These are phyloP conservation scores for Phytophthora sp. DNA, from an alignment of 352 stramenopile genomes.

Conservation along the genomic window DNA sequence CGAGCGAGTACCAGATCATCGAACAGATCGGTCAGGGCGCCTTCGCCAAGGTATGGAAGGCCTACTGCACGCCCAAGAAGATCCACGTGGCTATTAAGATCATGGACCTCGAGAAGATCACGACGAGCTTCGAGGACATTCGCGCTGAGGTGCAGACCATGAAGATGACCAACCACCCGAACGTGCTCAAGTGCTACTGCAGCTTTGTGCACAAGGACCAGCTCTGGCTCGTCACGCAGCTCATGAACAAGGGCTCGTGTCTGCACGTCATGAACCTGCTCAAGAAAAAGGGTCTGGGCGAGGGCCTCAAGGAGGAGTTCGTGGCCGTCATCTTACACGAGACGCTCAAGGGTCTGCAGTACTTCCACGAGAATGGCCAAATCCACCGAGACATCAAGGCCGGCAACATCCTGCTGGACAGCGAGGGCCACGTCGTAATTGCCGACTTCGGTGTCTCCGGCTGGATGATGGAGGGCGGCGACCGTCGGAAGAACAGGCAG, in stretches of 20 bases:
- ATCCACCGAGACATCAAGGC: conserved; percentile 99
- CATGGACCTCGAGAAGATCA: conserved; percentile 99
- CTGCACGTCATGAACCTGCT: conserved; percentile 97
- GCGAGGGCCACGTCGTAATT: conserved; percentile 95
- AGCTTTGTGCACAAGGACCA: conserved; percentile 97
- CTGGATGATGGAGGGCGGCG: conserved; percentile 97
- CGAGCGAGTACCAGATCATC: conserved; percentile 89
- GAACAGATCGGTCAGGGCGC: conserved; percentile 94
- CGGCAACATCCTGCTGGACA: conserved; percentile 96
- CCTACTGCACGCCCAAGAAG: conserved; percentile 89
- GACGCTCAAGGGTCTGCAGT: conserved; percentile 97
- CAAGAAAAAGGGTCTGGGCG: conserved; percentile 90
- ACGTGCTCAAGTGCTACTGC: conserved; percentile 98
- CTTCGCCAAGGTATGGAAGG: conserved; percentile 98
- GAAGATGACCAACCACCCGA: conserved; percentile 98
- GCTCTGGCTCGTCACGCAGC: conserved; percentile 98
- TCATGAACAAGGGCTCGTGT: conserved; percentile 99
- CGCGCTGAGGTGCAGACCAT: conserved; percentile 97
- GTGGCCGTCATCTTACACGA: conserved; percentile 98
- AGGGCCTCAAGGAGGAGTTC: conserved; percentile 94
- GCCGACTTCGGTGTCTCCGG: conserved; percentile 99
- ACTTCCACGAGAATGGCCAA: conserved; percentile 99
- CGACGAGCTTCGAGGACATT: conserved; percentile 93
- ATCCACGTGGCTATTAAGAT: conserved; percentile 97
- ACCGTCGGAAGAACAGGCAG: conserved; percentile 93